Conservation (phyloP, 805 yeast species). For the Clavispora vitiphila region DNA sequence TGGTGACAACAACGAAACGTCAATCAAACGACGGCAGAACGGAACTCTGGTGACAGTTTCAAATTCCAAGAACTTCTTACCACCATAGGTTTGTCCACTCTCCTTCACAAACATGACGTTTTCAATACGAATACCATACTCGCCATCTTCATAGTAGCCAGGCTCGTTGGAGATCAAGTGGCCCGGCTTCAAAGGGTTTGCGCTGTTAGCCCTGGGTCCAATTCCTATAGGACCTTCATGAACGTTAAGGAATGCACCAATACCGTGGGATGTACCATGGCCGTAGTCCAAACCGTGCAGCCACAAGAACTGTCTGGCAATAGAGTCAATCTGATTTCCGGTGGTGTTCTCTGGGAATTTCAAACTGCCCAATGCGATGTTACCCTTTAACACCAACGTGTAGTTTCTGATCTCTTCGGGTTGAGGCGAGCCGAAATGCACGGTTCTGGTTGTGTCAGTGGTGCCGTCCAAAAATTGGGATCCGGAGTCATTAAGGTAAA, state of each 20-base stretch:
- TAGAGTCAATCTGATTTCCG: slow-evolving; percentile 49
- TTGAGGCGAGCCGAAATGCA: slow-evolving; percentile 48
- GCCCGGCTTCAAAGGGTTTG: slow-evolving; percentile 45
- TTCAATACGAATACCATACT: slow-evolving; percentile 55
- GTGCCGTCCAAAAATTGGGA: slow-evolving; percentile 61
- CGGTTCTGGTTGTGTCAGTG: slow-evolving; percentile 59
- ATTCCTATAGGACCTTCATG: slow-evolving; percentile 65
- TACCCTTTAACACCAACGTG: slow-evolving; percentile 56
- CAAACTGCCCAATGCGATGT: slow-evolving; percentile 44
- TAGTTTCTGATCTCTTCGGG: slow-evolving; percentile 44
- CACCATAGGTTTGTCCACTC: slow-evolving; percentile 43
- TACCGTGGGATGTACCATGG: slow-evolving; percentile 65
- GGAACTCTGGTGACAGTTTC: slow-evolving; percentile 87
- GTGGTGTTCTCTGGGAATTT: slow-evolving; percentile 53
- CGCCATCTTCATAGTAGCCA: slow-evolving; percentile 56
- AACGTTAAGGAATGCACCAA: slow-evolving; percentile 56
- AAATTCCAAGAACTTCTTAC: slow-evolving; percentile 57
- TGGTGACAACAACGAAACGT: slow-evolving; percentile 45
- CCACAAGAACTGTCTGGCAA: slow-evolving; percentile 60
- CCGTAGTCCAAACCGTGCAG: slow-evolving; percentile 51
- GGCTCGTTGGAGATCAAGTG: slow-evolving; percentile 58
- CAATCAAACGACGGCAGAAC: slow-evolving; percentile 72
- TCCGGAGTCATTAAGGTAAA: slow-evolving; percentile 56
- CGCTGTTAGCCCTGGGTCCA: slow-evolving; percentile 49
- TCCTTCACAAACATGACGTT: slow-evolving; percentile 45